These are phyloP conservation scores for Geotrichum fermentans DNA, from an alignment of 1,139 yeast genomes.

Conservation along the genomic window DNA sequence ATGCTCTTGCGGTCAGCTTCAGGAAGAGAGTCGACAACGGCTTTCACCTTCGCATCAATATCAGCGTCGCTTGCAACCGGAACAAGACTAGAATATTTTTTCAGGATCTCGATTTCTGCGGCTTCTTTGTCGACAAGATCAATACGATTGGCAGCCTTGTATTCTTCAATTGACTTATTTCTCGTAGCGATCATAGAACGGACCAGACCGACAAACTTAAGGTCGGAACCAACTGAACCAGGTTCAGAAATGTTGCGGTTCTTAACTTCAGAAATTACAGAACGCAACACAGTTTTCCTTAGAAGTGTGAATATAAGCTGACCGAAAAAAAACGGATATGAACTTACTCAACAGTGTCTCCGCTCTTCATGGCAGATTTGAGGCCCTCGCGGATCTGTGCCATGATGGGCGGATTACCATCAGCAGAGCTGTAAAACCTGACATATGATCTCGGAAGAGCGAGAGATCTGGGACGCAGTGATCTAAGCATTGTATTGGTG, in stretches of 20 bases:
- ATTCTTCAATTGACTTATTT: conserved; percentile 50
- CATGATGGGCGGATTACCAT: conserved; percentile 37
- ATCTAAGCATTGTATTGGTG: conserved; percentile 5
- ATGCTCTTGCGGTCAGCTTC: conserved; percentile 35
- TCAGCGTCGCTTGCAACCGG: conserved; percentile 53
- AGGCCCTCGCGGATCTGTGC: conserved; percentile 33
- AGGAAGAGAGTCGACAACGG: conserved; percentile 36
- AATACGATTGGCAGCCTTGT: conserved; percentile 45
- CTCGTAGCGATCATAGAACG: conserved; percentile 52
- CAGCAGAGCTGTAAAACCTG: conserved; percentile 19
- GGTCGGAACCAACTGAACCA: conserved; percentile 46
- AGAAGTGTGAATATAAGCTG: conserved; percentile 22
- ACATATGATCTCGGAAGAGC: conserved; percentile 8
- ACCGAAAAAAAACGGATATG: background rate
- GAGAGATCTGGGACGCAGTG: background rate
- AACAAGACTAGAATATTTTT: conserved; percentile 42
- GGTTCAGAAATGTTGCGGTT: conserved; percentile 54
- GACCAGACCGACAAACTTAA: conserved; percentile 46
- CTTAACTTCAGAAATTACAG: conserved; percentile 54
- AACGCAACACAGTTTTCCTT: conserved; percentile 51
- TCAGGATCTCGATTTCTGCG: conserved; percentile 46
- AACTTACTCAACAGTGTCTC: conserved; percentile 23
- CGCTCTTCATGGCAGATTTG: conserved; percentile 36
- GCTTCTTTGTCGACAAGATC: conserved; percentile 57
- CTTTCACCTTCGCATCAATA: conserved; percentile 42